Base-by-base conservation (phyloP, 441 rosid species). In the Brassica hybrid region DNA sequence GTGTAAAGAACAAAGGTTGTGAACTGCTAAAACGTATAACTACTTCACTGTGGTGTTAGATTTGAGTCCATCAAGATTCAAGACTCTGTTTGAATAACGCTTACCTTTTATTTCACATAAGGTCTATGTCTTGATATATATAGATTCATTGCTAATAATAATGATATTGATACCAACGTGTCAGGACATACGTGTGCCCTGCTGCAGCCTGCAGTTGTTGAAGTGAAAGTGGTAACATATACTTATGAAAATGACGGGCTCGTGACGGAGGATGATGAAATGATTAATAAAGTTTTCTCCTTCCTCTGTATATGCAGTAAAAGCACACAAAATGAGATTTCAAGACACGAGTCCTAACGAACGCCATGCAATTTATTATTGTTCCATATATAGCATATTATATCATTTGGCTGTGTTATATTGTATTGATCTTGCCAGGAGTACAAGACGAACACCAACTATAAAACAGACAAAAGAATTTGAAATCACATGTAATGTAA, bases 181-280 rank as follows among this genome's bases (percentile, higher is more conserved):
- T 76, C 70, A n/a, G 62, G 27, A 75, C 5, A 45, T 68, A 61
- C 27, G 58, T 52, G 57, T 69, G 54, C 5, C 7, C 54, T 48
- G 54, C 54, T 45, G 54, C 54, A 0, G 14, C 10, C 38, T 34
- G 38, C 9, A 34, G 38, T 3, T 13, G 6, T 43, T 67, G 73
- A 50, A 62, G 36, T 63, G 75, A 63, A 70, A 70, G 71, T 76
- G 32, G 14, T 64, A 65, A 36, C 43, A 65, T 63, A 38, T 52
- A 21, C 9, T 34, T 36, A 36, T 12, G 75, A 54, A 70, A 64
- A 56, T 57, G 76, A 77, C 69, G 63, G 68, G 54, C 45, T 59
- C 54, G 73, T 68, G 69, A 76, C 38, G 41, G 58, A 63, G 57
- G 23, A 23, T 54, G 65, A 70, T 70, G 71, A 6, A 71, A 9